A percentile compares a stretch with the other conserved stretches of the same genome.
Conservation (phyloP, 148 eudicot genomes). For the Tetragonia tetragonoides region DNA sequence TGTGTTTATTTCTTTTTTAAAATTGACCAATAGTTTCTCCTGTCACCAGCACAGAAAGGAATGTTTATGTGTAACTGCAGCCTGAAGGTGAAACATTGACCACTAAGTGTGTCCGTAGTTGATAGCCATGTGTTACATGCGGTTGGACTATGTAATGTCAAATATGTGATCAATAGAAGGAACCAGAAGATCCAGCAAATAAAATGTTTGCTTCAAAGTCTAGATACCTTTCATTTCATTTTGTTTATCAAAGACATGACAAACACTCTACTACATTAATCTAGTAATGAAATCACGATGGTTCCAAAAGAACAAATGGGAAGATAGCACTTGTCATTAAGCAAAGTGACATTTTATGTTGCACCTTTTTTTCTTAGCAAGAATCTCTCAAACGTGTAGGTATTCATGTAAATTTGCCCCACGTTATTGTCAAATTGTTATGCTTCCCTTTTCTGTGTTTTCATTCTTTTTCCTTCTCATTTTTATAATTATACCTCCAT, state of each 20-base stretch:
- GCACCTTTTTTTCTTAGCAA: neutral
- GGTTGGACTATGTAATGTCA: neutral
- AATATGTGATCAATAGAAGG: too few relatives aligned
- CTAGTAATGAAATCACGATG: neutral
- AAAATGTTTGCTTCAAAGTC: constrained; percentile 6
- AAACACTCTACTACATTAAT: neutral
- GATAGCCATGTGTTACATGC: constrained; percentile 3
- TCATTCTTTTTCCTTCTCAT: too few relatives aligned
- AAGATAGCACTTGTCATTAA: constrained; percentile 10
- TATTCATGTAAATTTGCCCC: neutral
- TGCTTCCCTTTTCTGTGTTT: too few relatives aligned
- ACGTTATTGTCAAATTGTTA: neutral
- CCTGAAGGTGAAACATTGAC: neutral
- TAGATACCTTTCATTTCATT: neutral
- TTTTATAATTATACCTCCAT: too few relatives aligned
- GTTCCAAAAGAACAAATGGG: constrained; percentile 2
- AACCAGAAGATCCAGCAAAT: too few relatives aligned
- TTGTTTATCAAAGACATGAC: neutral
- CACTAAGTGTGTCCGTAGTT: neutral
- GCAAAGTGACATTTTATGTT: constrained; percentile 12
- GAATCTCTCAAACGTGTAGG: constrained; percentile 15
- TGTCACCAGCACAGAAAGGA: too few relatives aligned
- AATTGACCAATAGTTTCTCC: too few relatives aligned
- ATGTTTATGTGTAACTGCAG: too few relatives aligned
- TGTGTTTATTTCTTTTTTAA: too few relatives aligned